Base-by-base conservation (phyloP, 2,329 filamentous ascomycete species). In the Fonsecaea erecta region DNA sequence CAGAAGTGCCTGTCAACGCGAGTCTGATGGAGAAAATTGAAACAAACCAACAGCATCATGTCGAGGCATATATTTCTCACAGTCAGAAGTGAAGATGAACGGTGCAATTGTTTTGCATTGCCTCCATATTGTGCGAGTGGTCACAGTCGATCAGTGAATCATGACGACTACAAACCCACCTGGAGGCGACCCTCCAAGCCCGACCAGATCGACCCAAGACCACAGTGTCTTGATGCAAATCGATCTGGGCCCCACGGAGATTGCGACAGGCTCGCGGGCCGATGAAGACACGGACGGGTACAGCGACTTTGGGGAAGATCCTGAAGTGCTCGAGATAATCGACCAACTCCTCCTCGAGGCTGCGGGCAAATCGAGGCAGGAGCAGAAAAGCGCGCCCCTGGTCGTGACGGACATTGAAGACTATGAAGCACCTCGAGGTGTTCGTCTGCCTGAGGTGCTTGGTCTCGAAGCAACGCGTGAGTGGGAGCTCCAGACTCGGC, bases 251-350 rank as follows among this genome's bases (percentile, higher is more conserved):
- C 40, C 54, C 16, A 16, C 24, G n/a, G 14, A 48, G 32, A 46
- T 21, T 34, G 9, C 37, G 51, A 30, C 48, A 6, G 7, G 48
- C 16, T 21, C 40, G 57, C 46, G 52, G 9, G 43, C 68, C 16
- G 52, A 66, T 62, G 69, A 57, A 12, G 46, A 65, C 59, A 64
- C 55, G 53, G 87, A 84, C 75, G 86, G 88, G 69, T 89, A 89
- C 81, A 87, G 86, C 66, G 87, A 90, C 66, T 82, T 89, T 69
- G 82, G 84, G 7, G 75, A 80, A 2, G 83, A 85, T 68, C 63
- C 61, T 32, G 71, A 72, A 54, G 85, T 88, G 76, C 82, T 86
- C 67, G 80, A 81, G 53, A 76, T 84, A 35, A 72, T 88, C 61
- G 79, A 81, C 71, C 77, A 81, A 43, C 74, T 88, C 32, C 76